Evolutionary conservation across 108 stramenopile genomes (phyloP), one percentile per base, ranked within the genome.

Genomic region (Thalassiosira profunda): DNA sequence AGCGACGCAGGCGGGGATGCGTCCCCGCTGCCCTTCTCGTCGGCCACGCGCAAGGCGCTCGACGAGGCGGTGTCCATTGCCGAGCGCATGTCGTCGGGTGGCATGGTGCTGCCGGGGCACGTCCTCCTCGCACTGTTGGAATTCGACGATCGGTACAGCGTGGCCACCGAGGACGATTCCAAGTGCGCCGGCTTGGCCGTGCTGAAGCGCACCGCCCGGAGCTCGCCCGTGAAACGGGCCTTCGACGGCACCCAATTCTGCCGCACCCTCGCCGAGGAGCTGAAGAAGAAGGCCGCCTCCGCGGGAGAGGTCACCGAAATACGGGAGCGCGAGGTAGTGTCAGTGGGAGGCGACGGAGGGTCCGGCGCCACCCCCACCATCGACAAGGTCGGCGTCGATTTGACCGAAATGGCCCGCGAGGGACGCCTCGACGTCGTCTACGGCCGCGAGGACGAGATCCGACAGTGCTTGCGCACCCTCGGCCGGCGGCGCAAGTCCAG

Each of bases 401-500:
- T 91, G 61, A 91, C 90, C 15, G 76, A 87, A 72, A 72, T 86
- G 84, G 88, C 91, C 0, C 40, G 76, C 35, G 84, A 91, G 23
- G 86, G 86, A 44, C 82, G 80, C 41, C 52, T 88, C 15, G 88
- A 90, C 74, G 64, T 69, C 10, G 87, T 88, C 11, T 86, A 80
- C 70, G 88, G 88, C 45, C 91, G 90, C 57, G 95, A 92, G 49
- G 82, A 79, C 25, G 94, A 90, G 67, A 86, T 92, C 29, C 62
- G 84, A 18, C 69, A 81, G 67, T 85, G 79, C 14, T 68, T 94
- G 11, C 75, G 88, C 37, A 89, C 91, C 5, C 55, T 96, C 14
- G 86, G 86, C 33, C 81, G 95, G 18, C 84, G 92, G 21, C 89
- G 91, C 14, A 96, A 96, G 72, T 90, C 90, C 23, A 96, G 94